Evolutionary conservation across 2,329 filamentous ascomycete species (phyloP).

Genomic region (Annulohypoxylon truncatum): DNA sequence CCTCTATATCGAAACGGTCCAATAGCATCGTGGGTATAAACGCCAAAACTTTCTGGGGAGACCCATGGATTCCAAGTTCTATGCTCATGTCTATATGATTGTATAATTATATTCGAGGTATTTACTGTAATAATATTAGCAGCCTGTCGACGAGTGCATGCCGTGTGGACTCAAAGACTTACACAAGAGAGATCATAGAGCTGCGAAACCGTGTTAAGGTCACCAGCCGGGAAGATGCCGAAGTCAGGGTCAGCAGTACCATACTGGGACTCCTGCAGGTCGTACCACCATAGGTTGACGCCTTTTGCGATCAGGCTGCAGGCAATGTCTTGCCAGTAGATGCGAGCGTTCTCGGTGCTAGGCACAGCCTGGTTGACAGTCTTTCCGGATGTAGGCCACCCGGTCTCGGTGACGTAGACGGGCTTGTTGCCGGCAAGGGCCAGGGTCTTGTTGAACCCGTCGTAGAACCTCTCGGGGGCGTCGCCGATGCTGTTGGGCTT

Average conservation of each 20-base stretch:
- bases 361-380: constrained; percentile 59
- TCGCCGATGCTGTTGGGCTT: constrained; percentile 57
- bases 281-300: constrained; percentile 54
- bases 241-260: constrained; percentile 51
- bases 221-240: constrained; percentile 52
- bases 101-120: neutral
- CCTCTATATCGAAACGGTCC: constrained; percentile 21
- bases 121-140: constrained; percentile 26
- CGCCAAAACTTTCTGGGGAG: constrained; percentile 14
- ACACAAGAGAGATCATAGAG: constrained; percentile 50
- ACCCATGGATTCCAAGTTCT: constrained; percentile 23
- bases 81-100: constrained; percentile 23
- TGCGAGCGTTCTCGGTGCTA: constrained; percentile 58
- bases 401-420: constrained; percentile 65
- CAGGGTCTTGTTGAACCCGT: constrained; percentile 50
- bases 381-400: constrained; percentile 65
- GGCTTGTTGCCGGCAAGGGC: constrained; percentile 56
- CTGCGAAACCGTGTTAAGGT: constrained; percentile 46
- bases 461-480: constrained; percentile 58
- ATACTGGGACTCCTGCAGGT: constrained; percentile 52
- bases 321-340: constrained; percentile 51
- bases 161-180: constrained; percentile 5
- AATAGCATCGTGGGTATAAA: constrained; percentile 16
- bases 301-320: constrained; percentile 45
- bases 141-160: neutral